phyloP scores from a whole-genome alignment of 495 filamentous ascomycete species.

The Aspergillus bridgeri region DNA sequence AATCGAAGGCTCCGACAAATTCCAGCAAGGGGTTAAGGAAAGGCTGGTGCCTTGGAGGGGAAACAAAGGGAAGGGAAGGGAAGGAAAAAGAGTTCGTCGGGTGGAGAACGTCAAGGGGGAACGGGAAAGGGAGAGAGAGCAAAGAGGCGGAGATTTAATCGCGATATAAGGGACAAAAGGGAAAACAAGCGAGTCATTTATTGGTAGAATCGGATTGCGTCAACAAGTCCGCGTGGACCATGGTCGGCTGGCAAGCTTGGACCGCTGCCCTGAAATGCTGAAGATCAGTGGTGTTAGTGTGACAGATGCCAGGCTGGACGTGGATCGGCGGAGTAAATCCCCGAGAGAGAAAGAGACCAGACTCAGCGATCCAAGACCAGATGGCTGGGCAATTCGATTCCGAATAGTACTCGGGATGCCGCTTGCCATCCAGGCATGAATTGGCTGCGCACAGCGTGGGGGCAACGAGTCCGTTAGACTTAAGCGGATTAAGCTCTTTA shows the following conservation, averaged over 20 bases:
- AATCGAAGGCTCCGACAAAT: background rate
- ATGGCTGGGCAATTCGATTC: too few species aligned
- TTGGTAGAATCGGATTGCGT: slow-evolving; percentile 12
- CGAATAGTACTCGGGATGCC: background rate
- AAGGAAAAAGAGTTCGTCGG: background rate
- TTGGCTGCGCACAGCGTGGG: background rate
- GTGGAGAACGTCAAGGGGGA: slow-evolving; percentile 10
- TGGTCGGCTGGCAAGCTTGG: slow-evolving; percentile 1
- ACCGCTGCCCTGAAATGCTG: background rate
- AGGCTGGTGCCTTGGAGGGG: background rate
- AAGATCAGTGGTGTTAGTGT: background rate
- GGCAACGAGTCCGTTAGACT: background rate
- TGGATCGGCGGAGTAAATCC: background rate
- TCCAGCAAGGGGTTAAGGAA: background rate
- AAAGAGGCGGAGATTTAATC: slow-evolving; percentile 3
- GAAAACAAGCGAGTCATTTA: background rate
- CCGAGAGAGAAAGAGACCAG: background rate
- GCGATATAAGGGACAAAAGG: background rate
- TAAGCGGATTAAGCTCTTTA: background rate
- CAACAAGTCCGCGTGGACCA: slow-evolving; percentile 13
- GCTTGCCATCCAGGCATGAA: background rate
- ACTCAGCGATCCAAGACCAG: background rate
- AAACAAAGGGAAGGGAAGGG: background rate
- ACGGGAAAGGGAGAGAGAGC: slow-evolving; percentile 2
- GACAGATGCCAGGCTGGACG: background rate